Base-by-base conservation (phyloP, 352 stramenopile species). In the Phytophthora fragariae region DNA sequence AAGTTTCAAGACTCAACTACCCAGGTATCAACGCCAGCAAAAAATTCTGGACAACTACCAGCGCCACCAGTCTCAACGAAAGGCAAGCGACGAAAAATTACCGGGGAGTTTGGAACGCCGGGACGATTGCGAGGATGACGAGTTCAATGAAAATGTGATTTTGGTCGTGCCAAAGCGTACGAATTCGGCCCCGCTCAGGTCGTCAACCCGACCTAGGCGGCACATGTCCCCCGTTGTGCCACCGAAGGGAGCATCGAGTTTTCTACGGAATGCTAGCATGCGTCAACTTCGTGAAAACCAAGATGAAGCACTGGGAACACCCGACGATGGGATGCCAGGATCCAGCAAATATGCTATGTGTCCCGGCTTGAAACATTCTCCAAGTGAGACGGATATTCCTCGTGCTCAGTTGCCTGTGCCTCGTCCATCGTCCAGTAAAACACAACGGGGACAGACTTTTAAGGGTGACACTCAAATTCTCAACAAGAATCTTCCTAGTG, bases 11-110 rank as follows among this genome's bases (percentile, higher is more conserved):
- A 11, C 66, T 12, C 65, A 73, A 31, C 47, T 80, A 19, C 55
- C 70, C 19, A 74, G 76, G n/a, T 41, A 79, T 46, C 52, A 70
- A 31, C 68, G 59, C 27, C 73, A 84, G 47, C 61, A 68, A 6
- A 73, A 65, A 37, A 74, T 83, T 65, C 35, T 81, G 41, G 59
- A 76, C n/a, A 71, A 68, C 27, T 76, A 81, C 31, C 73, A 77
- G 31, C 62, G 64, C 3, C 41, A 69, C 14, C 62, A 75, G 55
- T 57, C 37, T n/a, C 54, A 61, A 4, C 59, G 39, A 6, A n/a
- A 52, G 11, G 37, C 14, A 12, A 35, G 55, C 27, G 56, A 61
- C 9, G 54, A 56, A 37, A 57, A 58, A 6, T 5, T 15, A 58
- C 31, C 17, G n/a, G 46, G 62, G 24, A 14, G 10, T 31, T 1